phyloP scores from a whole-genome alignment of 495 filamentous ascomycete species.

The Neurospora cerealis region DNA sequence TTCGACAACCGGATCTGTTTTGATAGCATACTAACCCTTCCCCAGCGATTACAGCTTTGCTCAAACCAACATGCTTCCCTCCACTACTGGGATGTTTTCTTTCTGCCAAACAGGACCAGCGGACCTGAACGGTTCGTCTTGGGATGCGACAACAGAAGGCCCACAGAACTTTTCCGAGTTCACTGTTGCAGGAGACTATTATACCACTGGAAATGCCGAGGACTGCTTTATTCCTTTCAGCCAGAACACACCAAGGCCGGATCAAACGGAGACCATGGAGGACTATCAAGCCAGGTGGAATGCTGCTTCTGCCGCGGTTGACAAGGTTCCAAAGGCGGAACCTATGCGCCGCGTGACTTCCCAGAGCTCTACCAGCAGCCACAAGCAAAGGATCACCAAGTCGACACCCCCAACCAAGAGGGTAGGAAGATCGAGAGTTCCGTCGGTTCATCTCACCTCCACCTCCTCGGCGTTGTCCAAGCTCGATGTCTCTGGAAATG shows the following conservation, averaged over 20 bases:
- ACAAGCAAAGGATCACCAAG: conserved; percentile 38
- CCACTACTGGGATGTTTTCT: conserved; percentile 40
- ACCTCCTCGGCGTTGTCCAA: conserved; percentile 36
- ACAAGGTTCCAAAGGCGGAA: conserved; percentile 29
- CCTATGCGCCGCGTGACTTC: conserved; percentile 39
- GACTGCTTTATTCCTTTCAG: conserved; percentile 38
- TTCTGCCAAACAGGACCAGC: conserved; percentile 45
- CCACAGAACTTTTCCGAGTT: conserved; percentile 42
- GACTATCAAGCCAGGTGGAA: conserved; percentile 36
- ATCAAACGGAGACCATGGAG: conserved; percentile 35
- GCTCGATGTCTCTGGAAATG: conserved; percentile 41
- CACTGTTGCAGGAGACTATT: conserved; percentile 23
- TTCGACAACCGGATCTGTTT: conserved; percentile 18
- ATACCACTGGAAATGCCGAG: conserved; percentile 32
- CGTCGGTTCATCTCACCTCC: conserved; percentile 30
- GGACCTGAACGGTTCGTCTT: conserved; percentile 39
- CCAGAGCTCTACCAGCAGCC: conserved; percentile 36
- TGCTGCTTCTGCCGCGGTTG: conserved; percentile 21
- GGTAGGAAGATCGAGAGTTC: conserved; percentile 30
- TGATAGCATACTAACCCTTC: conserved; percentile 42
- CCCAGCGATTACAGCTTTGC: conserved; percentile 42
- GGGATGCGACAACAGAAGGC: conserved; percentile 42
- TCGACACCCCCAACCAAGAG: conserved; percentile 27
- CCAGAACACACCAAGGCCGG: conserved; percentile 40
- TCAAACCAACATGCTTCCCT: conserved; percentile 37